Evolutionary conservation across 2,329 filamentous ascomycete genomes (phyloP), one percentile per base, ranked within the genome.

Genomic region (Fusarium oligoseptatum): DNA sequence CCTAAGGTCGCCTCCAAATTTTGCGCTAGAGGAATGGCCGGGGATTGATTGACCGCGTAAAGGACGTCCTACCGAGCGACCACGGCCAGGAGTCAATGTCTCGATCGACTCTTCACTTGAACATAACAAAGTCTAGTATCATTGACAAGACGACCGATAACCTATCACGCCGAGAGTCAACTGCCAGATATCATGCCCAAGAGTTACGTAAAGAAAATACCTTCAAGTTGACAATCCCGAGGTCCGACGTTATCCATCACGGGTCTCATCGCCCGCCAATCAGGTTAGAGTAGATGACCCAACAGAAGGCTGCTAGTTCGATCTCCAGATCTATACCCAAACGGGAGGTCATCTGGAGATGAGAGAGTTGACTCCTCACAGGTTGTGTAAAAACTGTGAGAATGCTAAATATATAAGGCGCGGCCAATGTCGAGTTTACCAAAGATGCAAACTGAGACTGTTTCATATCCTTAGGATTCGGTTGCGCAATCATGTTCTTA

Each of bases 291-390:
- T 4, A 29, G 48, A 55, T 32, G 48, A 55, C 48, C 48, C 17
- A 32, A 55, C 27, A 2, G 17, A 5, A 52, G 24, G 45, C 8
- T 27, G 48, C 6, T 52, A 29, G 24, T 29, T 14, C 22, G 7
- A 20, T 64, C 61, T 64, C 61, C 61, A 56, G 20, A 57, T 64
- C 48, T 56, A 64, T 56, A 32, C 61, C 32, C 14, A 24, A 57
- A 56, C 12, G 9, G 61, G 61, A 64, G 57, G 36, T 56, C 36
- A 29, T 61, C 29, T 61, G 58, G 56, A 58, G 56, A 29, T n/a
- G 22, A 20, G 22, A 27, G 15, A 27, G 34, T 41, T 58, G 34
- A 27, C 34, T 39, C 22, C 41, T 43, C 37, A 39, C 29, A 43
- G 15, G 14, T 60, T 11, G 15, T 27, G 11, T 9, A 6, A 22